phyloP scores from a whole-genome alignment of 2,329 filamentous ascomycete species.

The Fusarium haematococcum region DNA sequence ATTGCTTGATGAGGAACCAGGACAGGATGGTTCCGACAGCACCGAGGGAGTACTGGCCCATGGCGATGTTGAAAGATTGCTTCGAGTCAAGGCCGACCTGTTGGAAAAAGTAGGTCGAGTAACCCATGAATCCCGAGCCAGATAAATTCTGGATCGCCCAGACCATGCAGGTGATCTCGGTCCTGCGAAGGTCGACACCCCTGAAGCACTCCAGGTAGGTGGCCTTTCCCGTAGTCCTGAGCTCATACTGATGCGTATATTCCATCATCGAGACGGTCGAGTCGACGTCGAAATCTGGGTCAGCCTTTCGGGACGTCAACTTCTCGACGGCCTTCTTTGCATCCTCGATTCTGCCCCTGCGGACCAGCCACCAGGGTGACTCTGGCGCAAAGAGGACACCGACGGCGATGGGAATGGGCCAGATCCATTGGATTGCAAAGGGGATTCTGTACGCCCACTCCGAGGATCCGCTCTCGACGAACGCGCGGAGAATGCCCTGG shows the following conservation, averaged over 20 bases:
- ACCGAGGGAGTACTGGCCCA: too few relatives aligned
- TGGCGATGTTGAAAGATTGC: too few relatives aligned
- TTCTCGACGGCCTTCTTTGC: background rate
- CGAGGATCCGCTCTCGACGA: too few relatives aligned
- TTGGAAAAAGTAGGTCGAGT: too few relatives aligned
- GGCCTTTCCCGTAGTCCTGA: slow-evolving; percentile 17
- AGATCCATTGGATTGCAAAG: slow-evolving; percentile 2
- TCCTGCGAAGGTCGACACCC: slow-evolving; percentile 56
- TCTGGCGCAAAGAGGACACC: background rate
- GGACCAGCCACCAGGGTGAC: slow-evolving; percentile 10
- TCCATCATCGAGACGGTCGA: background rate
- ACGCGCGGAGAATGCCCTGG: too few relatives aligned
- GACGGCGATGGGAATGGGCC: background rate
- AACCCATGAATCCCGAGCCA: too few relatives aligned
- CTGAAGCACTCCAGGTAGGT: slow-evolving; percentile 58
- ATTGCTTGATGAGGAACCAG: too few relatives aligned
- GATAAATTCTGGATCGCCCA: slow-evolving; percentile 36
- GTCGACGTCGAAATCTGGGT: too few relatives aligned
- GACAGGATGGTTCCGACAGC: too few relatives aligned
- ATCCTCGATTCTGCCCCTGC: background rate
- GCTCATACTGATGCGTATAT: background rate
- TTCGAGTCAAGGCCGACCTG: too few relatives aligned
- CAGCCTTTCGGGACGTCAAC: background rate
- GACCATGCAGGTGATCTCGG: slow-evolving; percentile 53
- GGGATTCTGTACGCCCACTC: slow-evolving; percentile 7